Evolutionary conservation across 352 stramenopile species (phyloP).

Genomic region (Globisporangium iwayamae): DNA sequence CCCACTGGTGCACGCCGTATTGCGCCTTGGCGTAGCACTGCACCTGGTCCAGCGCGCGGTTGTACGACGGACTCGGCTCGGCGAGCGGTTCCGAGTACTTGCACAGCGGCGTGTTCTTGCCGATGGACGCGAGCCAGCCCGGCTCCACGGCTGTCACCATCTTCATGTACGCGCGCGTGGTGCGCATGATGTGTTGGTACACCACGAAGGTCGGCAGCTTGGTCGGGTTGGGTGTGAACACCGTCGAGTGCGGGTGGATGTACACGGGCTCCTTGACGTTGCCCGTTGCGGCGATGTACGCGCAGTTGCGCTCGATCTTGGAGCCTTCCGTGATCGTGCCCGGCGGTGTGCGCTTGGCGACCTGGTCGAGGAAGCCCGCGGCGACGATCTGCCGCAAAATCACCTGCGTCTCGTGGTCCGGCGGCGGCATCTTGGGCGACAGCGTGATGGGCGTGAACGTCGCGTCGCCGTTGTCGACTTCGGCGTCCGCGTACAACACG

Average conservation of each 20-base stretch:
- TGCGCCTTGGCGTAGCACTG: slow-evolving; percentile 76
- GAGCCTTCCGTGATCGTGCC: slow-evolving; percentile 74
- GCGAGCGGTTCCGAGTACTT: slow-evolving; percentile 55
- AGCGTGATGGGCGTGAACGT: slow-evolving; percentile 39
- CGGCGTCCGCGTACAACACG: slow-evolving; percentile 45
- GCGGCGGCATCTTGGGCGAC: slow-evolving; percentile 64
- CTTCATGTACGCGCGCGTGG: slow-evolving; percentile 92
- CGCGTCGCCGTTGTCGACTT: slow-evolving; percentile 22
- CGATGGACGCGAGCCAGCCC: slow-evolving; percentile 93
- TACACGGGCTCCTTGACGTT: slow-evolving; percentile 72
- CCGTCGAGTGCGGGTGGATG: slow-evolving; percentile 80
- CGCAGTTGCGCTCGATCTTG: slow-evolving; percentile 84
- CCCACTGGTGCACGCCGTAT: slow-evolving; percentile 71
- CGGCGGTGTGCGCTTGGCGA: slow-evolving; percentile 64
- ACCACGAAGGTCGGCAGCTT: slow-evolving; percentile 73
- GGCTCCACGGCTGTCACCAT: slow-evolving; percentile 97
- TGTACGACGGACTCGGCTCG: slow-evolving; percentile 64
- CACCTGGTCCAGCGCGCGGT: slow-evolving; percentile 52
- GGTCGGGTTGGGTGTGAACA: slow-evolving; percentile 67
- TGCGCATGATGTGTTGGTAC: slow-evolving; percentile 77
- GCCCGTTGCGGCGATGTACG: slow-evolving; percentile 58
- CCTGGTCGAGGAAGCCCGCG: slow-evolving; percentile 78
- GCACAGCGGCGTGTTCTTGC: slow-evolving; percentile 68
- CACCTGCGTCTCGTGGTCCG: slow-evolving; percentile 50
- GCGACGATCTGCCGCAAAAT: slow-evolving; percentile 74